phyloP scores from a whole-genome alignment of 352 stramenopile genomes.

The Nannochloropsis limnetica region DNA sequence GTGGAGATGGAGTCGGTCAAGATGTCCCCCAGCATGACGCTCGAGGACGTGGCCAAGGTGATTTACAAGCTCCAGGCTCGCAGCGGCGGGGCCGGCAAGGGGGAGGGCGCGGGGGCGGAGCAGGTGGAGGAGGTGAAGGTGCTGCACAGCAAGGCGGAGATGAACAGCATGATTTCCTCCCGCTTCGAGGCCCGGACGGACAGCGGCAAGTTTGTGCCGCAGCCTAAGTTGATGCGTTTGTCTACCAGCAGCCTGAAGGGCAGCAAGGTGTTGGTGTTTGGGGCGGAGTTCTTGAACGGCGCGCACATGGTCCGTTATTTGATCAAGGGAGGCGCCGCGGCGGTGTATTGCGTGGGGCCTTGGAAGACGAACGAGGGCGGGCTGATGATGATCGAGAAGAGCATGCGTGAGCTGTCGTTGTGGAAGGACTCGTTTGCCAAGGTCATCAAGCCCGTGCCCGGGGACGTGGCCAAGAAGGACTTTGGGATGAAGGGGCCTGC shows the following conservation, averaged over 20 bases:
- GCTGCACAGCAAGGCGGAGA: conserved; percentile 33
- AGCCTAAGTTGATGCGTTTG: neutral
- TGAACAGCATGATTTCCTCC: conserved; percentile 35
- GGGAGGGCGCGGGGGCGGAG: neutral
- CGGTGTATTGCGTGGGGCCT: neutral
- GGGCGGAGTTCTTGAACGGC: neutral
- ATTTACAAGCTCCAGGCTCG: conserved; percentile 19
- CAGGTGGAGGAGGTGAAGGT: neutral
- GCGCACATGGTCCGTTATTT: conserved; percentile 14
- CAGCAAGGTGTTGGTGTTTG: neutral
- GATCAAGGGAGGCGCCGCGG: conserved; percentile 1
- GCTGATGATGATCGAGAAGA: conserved; percentile 14
- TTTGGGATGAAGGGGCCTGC: neutral
- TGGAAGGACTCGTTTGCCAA: conserved; percentile 28
- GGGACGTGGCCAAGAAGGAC: conserved; percentile 24
- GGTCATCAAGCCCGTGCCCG: neutral
- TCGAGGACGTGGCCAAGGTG: conserved; percentile 24
- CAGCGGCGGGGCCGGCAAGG: neutral
- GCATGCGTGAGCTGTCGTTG: neutral
- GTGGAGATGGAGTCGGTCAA: conserved; percentile 21
- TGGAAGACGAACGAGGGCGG: neutral
- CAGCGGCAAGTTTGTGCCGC: neutral
- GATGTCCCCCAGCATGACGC: conserved; percentile 8
- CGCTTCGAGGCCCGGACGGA: neutral
- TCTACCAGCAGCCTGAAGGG: neutral